Evolutionary conservation across 179 eudicot species (phyloP).

Genomic region (Gypsophila paniculata): DNA sequence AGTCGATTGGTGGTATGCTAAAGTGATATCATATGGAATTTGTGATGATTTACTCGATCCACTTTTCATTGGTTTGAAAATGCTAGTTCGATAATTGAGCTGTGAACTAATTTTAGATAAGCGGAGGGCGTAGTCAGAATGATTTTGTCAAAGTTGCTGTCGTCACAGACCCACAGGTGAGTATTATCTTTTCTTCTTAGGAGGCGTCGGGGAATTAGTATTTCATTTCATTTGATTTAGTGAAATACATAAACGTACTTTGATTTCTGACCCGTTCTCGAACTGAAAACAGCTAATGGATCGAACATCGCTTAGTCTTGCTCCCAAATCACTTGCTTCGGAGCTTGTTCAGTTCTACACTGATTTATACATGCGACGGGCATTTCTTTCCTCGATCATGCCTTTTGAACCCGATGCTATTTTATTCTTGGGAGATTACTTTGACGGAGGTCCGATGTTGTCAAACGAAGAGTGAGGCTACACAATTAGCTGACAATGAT

Average conservation of each 20-base stretch:
- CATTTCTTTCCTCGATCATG: conserved; percentile 59
- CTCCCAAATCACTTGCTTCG: conserved; percentile 69
- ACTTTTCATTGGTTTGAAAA: too few relatives aligned
- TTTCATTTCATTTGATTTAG: too few relatives aligned
- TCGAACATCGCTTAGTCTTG: conserved; percentile 63
- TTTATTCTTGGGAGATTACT: conserved; percentile 85
- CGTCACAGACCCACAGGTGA: conserved; percentile 89
- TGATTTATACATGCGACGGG: conserved; percentile 87
- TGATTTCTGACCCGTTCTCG: conserved; percentile 7
- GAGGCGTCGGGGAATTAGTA: too few relatives aligned
- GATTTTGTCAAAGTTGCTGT: conserved; percentile 77
- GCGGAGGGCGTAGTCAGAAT: conserved; percentile 34
- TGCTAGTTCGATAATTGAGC: too few relatives aligned
- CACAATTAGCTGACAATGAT: neutral
- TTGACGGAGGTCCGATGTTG: conserved; percentile 77
- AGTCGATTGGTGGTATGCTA: too few relatives aligned
- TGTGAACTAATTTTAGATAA: conserved; percentile 27
- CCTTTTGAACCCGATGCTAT: conserved; percentile 79
- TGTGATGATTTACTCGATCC: too few relatives aligned
- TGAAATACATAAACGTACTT: neutral
- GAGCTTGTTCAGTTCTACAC: conserved; percentile 80
- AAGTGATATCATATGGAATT: too few relatives aligned
- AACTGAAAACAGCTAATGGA: conserved; percentile 68
- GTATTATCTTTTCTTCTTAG: conserved; percentile 3
- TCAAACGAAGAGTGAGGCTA: conserved; percentile 76